These are phyloP conservation scores for Termitomyces sp. DNA, from an alignment of 768 basidiomycete species.

Conservation along the genomic window DNA sequence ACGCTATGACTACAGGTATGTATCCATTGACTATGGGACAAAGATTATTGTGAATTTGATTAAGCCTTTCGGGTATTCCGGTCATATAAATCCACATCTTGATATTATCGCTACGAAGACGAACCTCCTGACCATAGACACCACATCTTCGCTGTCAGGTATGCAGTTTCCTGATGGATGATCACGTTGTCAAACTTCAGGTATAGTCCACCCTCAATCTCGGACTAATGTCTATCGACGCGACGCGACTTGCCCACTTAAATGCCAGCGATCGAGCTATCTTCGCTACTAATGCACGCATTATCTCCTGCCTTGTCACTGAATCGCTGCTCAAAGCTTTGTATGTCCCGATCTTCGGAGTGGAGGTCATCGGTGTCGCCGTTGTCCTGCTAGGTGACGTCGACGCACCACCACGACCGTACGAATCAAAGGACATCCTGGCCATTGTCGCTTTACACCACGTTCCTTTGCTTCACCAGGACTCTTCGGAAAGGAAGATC, in stretches of 20 bases:
- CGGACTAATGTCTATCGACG: constrained; percentile 21
- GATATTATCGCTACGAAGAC: too few species aligned
- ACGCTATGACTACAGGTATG: too few species aligned
- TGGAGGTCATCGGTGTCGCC: constrained; percentile 32
- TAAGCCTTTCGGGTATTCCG: too few species aligned
- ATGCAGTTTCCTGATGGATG: not conserved
- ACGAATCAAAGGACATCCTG: constrained; percentile 31
- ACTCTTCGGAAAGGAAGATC: constrained; percentile 30
- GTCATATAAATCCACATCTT: too few species aligned
- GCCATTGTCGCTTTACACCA: constrained; percentile 42
- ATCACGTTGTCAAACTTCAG: not conserved
- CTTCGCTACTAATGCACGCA: constrained; percentile 42
- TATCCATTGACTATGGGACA: too few species aligned
- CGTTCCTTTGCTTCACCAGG: constrained; percentile 40
- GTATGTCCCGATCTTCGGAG: constrained; percentile 33
- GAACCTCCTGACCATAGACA: too few species aligned
- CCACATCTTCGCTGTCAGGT: too few species aligned
- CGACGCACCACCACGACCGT: constrained; percentile 16
- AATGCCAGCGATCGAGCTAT: constrained; percentile 34
- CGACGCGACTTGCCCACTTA: constrained; percentile 21
- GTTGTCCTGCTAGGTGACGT: constrained; percentile 31
- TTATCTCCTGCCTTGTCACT: constrained; percentile 54
- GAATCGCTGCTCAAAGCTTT: constrained; percentile 46
- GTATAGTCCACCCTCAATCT: not conserved
- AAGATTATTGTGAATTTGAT: too few species aligned